Percentiles rank a stretch among this genome's conserved stretches.
phyloP scores from a whole-genome alignment of 371 early-diverging fungal genomes.

The Mucor saturninus region DNA sequence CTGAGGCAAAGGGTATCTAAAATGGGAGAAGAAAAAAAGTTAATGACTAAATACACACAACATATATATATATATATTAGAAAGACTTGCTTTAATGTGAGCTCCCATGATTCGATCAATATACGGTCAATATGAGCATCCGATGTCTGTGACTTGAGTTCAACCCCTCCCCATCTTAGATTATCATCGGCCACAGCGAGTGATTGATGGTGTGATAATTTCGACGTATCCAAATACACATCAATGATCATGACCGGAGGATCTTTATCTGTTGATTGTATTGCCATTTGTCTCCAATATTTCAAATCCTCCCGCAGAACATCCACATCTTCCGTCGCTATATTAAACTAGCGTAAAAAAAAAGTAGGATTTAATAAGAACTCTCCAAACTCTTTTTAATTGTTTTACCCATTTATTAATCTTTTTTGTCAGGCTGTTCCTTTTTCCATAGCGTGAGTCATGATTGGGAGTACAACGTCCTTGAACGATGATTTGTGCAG shows the following conservation, averaged over 20 bases:
- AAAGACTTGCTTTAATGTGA: slow-evolving; percentile 67
- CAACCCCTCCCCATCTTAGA: slow-evolving; percentile 27
- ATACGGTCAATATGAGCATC: slow-evolving; percentile 45
- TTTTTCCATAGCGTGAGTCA: slow-evolving; percentile 69
- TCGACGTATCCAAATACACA: slow-evolving; percentile 75
- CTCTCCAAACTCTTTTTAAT: background rate
- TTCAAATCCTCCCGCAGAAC: slow-evolving; percentile 72
- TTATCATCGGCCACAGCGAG: slow-evolving; percentile 31
- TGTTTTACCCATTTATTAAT: slow-evolving; percentile 31
- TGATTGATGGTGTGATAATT: slow-evolving; percentile 25
- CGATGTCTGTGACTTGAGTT: slow-evolving; percentile 14
- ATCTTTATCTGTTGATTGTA: slow-evolving; percentile 24
- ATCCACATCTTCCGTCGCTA: slow-evolving; percentile 79
- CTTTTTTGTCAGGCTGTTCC: slow-evolving; percentile 25
- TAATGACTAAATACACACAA: too few species aligned
- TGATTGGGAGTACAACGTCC: slow-evolving; percentile 56
- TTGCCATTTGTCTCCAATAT: slow-evolving; percentile 68
- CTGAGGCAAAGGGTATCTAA: slow-evolving; percentile 55
- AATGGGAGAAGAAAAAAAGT: too few species aligned
- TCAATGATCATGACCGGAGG: slow-evolving; percentile 79
- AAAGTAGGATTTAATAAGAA: background rate
- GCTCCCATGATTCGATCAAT: slow-evolving; percentile 80
- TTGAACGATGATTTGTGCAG: slow-evolving; percentile 65
- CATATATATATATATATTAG: background rate
- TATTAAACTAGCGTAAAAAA: slow-evolving; percentile 67